Evolutionary conservation across 352 stramenopile genomes (phyloP), one percentile per base, ranked within the genome.

Genomic region (Pythium apleroticum): DNA sequence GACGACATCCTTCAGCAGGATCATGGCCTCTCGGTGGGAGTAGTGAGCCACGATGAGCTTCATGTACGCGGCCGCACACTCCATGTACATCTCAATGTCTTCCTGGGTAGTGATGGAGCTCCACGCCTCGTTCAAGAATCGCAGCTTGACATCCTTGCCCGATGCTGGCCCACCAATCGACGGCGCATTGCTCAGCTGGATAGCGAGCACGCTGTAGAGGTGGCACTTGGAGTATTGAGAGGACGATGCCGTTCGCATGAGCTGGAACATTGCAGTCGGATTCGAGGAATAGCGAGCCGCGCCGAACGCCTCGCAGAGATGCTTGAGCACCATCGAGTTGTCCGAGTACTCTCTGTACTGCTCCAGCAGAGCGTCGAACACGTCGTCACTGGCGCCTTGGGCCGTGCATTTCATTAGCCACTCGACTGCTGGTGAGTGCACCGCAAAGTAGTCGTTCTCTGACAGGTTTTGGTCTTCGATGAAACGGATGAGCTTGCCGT

Each of bases 321-420:
- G 88, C 60, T 93, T 89, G 1, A 97, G 74, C 41, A 97, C 84
- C 87, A 97, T 96, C n/a, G 88, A 85, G 63, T 86, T 95, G 52
- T 87, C 78, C 6, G 77, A 90, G 63, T 90, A 93, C 46, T 95
- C 74, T 27, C 85, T 78, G 59, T 95, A 97, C 50, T 97, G 86
- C 6, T 78, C 75, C 41, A 97, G 25, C 7, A 96, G 59, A 17
- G 75, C 71, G 25, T 91, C 80, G 37, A 92, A 92, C 1, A 80
- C 75, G 9, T 81, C 71, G 41, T 68, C 66, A 24, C 55, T 73
- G 10, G 77, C 76, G 0, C 74, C 72, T 28, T 73, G 66, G 8
- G 82, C 85, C 0, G 78, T 76, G 49, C 78, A 92, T 53, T 92
- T 88, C 43, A 95, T 73, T 17, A 97, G 66, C 91, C 90, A 97